Base-by-base conservation (phyloP, 2,329 filamentous ascomycete species). In the Trichoderma koningii region DNA sequence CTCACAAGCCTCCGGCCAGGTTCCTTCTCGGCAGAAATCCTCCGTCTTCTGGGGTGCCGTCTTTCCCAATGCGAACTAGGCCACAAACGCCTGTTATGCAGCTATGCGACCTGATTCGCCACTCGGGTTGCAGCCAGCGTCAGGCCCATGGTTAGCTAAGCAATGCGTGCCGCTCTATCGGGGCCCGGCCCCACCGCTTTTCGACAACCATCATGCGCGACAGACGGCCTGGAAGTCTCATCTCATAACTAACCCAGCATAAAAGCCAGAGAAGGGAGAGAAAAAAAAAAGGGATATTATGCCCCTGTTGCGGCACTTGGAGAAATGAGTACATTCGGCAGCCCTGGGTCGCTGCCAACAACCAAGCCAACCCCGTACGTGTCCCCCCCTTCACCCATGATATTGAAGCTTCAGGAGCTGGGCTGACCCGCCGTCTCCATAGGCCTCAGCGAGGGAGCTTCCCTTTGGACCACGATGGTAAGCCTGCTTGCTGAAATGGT, bases 401-500 rank as follows among this genome's bases (percentile, higher is more conserved):
- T 53, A 47, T 64, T 3, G 61, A 59, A 52, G 57, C 47, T 45
- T 45, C 48, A 50, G 51, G 42, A 57, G 52, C 60, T 60, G 65
- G 34, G 55, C 65, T 53, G 61, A 64, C 65, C 60, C 61, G 51
- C 42, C 50, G 45, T 52, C 51, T 26, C 28, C 45, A 30, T 70
- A 95, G 92, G 65, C 94, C 94, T 5, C 91, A 97, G 76, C 88
- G 93, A 72, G 94, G 94, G 64, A 96, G 92, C 72, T 98, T 98
- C 74, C 94, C 94, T n/a, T 87, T 98, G 64, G 94, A 98, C 77
- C 93, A 97, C 73, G 93, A 97, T 76, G 92, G 81, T 81, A 71
- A 69, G 78, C 69, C 51, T 28, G 59, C 41, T 55, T 44, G 50
- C 38, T 42, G 44, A n/a, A 26, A 30, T 30, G 7, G 30, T 23